Percentiles rank a stretch among this genome's conserved stretches.
phyloP scores from a whole-genome alignment of 1,284 basidiomycete species.

The Xanthoconium separans region DNA sequence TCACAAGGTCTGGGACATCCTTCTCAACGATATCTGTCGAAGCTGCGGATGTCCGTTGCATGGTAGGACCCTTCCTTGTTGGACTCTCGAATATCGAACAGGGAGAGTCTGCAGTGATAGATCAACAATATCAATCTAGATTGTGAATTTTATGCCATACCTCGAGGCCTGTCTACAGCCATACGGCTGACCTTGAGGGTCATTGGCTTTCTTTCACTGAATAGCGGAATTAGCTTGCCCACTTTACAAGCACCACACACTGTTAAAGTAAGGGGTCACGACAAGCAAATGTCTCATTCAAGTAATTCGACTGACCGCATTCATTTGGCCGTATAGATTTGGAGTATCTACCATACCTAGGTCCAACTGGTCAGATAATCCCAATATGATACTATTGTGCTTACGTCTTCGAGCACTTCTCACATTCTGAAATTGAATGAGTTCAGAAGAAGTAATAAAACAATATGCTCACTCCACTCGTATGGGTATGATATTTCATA shows the following conservation, averaged over 20 bases:
- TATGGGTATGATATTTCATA: conserved; percentile 79
- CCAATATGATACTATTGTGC: conserved; percentile 15
- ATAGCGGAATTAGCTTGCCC: conserved; percentile 58
- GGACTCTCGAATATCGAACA: background rate
- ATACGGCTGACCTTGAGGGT: conserved; percentile 46
- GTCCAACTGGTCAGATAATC: conserved; percentile 4
- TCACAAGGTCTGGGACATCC: conserved; percentile 7
- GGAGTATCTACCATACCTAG: conserved; percentile 73
- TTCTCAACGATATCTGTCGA: conserved; percentile 1
- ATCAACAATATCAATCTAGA: background rate
- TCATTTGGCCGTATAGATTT: conserved; percentile 73
- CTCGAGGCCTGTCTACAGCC: conserved; percentile 46
- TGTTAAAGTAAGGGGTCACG: conserved; percentile 15
- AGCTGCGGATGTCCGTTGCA: background rate
- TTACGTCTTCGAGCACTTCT: conserved; percentile 65
- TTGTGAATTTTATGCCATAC: conserved; percentile 31
- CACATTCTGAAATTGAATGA: conserved; percentile 49
- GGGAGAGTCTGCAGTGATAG: conserved; percentile 19
- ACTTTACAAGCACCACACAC: conserved; percentile 51
- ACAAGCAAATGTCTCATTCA: background rate
- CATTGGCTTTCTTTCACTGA: conserved; percentile 38
- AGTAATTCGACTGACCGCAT: conserved; percentile 47
- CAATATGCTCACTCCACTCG: conserved; percentile 62
- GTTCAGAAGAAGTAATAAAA: background rate
- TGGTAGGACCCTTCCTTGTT: background rate